phyloP scores from a whole-genome alignment of 2,329 filamentous ascomycete genomes.

The Fusarium begoniae region DNA sequence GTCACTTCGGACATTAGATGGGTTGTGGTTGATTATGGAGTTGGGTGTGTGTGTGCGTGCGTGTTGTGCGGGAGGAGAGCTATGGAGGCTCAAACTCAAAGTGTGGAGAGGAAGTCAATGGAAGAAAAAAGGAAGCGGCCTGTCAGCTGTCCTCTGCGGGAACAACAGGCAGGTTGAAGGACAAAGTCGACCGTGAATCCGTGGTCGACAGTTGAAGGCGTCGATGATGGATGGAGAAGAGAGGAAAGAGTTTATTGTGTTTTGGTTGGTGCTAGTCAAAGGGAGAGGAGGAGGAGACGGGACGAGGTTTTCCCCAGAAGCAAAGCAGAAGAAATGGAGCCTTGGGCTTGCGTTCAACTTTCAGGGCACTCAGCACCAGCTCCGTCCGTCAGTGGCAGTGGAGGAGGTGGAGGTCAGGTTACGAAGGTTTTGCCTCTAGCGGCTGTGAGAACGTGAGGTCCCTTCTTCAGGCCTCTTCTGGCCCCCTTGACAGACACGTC shows the following conservation, averaged over 20 bases:
- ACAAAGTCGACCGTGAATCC: slow-evolving; percentile 45
- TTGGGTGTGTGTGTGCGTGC: slow-evolving; percentile 37
- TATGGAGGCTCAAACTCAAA: slow-evolving; percentile 41
- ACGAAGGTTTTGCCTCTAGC: slow-evolving; percentile 52
- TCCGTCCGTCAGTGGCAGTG: slow-evolving; percentile 12
- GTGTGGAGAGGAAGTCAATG: slow-evolving; percentile 45
- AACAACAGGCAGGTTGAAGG: slow-evolving; percentile 46
- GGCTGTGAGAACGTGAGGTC: slow-evolving; percentile 25
- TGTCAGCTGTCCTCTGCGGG: slow-evolving; percentile 53
- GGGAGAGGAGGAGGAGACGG: slow-evolving; percentile 45
- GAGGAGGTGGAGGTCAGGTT: slow-evolving; percentile 47
- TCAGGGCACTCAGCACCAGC: slow-evolving; percentile 17
- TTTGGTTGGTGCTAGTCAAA: slow-evolving; percentile 42
- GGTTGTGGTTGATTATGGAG: slow-evolving; percentile 51
- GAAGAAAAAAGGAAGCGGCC: slow-evolving; percentile 41
- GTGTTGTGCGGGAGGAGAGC: slow-evolving; percentile 41
- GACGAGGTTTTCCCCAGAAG: slow-evolving; percentile 52
- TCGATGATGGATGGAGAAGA: slow-evolving; percentile 40
- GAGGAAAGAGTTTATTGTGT: slow-evolving; percentile 25
- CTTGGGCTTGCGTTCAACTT: slow-evolving; percentile 35
- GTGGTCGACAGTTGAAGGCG: slow-evolving; percentile 45
- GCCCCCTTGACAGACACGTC: slow-evolving; percentile 26
- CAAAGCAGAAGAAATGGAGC: slow-evolving; percentile 46
- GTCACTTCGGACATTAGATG: slow-evolving; percentile 91
- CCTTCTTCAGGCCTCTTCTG: slow-evolving; percentile 16